phyloP scores from a whole-genome alignment of 1,284 basidiomycete genomes.

The Ceratobasidium sp. region DNA sequence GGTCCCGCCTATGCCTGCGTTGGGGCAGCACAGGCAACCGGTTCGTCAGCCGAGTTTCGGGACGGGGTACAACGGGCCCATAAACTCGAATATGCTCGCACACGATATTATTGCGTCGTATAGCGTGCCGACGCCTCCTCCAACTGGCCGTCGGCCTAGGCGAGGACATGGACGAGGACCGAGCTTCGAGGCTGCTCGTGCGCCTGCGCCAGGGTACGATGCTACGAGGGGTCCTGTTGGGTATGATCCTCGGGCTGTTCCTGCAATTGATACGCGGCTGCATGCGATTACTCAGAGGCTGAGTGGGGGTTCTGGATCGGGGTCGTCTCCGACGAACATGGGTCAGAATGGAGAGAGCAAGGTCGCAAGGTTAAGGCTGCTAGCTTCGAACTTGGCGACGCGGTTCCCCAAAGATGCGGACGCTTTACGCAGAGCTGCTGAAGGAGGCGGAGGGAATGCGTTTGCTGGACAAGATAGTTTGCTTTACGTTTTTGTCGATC shows the following conservation, averaged over 20 bases:
- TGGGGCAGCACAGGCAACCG: constrained; percentile 1
- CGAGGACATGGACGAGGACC: constrained; percentile 15
- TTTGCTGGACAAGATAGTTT: constrained; percentile 64
- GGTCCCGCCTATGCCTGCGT: constrained; percentile 25
- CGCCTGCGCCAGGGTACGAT: constrained; percentile 41
- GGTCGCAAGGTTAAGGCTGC: constrained; percentile 50
- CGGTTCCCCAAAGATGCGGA: constrained; percentile 51
- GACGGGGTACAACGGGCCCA: constrained; percentile 5
- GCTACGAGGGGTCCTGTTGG: constrained; percentile 54
- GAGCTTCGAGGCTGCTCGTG: neutral
- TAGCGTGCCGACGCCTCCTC: constrained; percentile 35
- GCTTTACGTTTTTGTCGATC: constrained; percentile 87
- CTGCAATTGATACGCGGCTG: constrained; percentile 66
- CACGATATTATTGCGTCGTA: constrained; percentile 40
- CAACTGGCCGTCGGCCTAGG: constrained; percentile 20
- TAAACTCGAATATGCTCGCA: constrained; percentile 30
- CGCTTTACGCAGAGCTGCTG: constrained; percentile 55
- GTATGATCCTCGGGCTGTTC: constrained; percentile 62
- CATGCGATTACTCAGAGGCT: constrained; percentile 65
- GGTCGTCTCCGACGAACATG: constrained; percentile 59
- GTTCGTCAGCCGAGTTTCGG: constrained; percentile 19
- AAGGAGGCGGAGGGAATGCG: constrained; percentile 46
- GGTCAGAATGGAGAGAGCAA: constrained; percentile 45
- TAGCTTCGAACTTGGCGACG: constrained; percentile 50
- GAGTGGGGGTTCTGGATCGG: constrained; percentile 54